phyloP scores from a whole-genome alignment of 1,139 yeast genomes.

The Pichia sp. region DNA sequence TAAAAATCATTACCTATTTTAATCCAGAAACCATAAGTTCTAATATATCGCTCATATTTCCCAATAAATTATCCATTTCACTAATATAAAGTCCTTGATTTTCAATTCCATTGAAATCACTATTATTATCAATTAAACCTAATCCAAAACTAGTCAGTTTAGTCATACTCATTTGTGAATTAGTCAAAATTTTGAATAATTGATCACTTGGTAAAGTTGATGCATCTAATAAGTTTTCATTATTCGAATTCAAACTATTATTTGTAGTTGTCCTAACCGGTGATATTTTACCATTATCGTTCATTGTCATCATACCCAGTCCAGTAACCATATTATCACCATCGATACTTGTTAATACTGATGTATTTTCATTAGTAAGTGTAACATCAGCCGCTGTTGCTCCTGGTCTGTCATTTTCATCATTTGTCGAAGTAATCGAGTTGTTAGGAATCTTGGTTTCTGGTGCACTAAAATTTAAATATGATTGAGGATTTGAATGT shows the following conservation, averaged over 20 bases:
- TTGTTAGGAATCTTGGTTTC: not conserved
- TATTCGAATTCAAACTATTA: not conserved
- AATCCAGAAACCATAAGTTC: constrained; percentile 4
- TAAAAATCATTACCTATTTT: not conserved
- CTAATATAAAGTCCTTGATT: constrained; percentile 1
- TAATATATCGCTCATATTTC: constrained; percentile 9
- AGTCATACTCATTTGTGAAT: constrained; percentile 5
- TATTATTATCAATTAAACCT: not conserved
- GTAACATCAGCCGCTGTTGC: constrained; percentile 7
- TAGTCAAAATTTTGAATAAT: not conserved
- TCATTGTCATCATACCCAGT: constrained; percentile 13
- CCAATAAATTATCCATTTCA: constrained; percentile 11
- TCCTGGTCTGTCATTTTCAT: constrained; percentile 2
- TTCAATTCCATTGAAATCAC: constrained; percentile 1
- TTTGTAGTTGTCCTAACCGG: constrained; percentile 1
- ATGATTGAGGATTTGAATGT: not conserved
- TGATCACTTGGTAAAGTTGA: not conserved
- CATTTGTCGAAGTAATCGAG: constrained; percentile 1
- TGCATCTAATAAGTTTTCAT: not conserved
- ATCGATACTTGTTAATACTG: not conserved
- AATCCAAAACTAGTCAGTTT: constrained; percentile 4
- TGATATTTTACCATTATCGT: constrained; percentile 10
- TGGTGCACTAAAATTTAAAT: not conserved
- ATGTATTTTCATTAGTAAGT: constrained; percentile 6
- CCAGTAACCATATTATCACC: constrained; percentile 9